Base-by-base conservation (phyloP, 306 rosid species). In the Malus asiatica region DNA sequence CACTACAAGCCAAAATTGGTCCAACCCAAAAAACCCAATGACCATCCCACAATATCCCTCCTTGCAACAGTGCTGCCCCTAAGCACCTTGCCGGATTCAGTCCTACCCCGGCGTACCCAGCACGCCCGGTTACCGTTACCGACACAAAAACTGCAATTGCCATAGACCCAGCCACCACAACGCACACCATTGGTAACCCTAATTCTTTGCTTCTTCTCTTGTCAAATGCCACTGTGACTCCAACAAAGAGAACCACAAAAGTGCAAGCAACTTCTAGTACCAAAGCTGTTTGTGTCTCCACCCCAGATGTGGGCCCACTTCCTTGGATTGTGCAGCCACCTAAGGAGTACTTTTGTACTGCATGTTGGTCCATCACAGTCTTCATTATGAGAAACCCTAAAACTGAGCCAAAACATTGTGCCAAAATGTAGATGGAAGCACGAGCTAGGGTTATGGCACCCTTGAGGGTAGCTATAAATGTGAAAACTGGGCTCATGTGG, bases 11-110 rank as follows among this genome's bases (percentile, higher is more conserved):
- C 77, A 86, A 79, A 55, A 90, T 76, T 52, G 98, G 91, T 51
- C 97, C 98, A 61, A 83, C 53, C 96, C 96, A 91, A 14, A 88
- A 89, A 76, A 91, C 88, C 98, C 98, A 93, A 81, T 88, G 98
- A 2, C 93, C 96, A 6, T 85, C 52, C 98, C 98, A 91, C 32
- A 93, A 40, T 4, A 33, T 33, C 0, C 89, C 93, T 6, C 89
- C 93, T 4, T 52, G 57, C 73, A 88, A 23, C 81, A 93, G 74
- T 1, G 93, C 97, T 1, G 93, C 85, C 29, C 98, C 98, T 16
- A 93, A 76, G 42, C 96, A 89, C 68, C 97, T 84, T 8, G 93
- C 96, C 2, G 96, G 91, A 75, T 86, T 91, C 27, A 91, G 73
- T 22, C 97, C 96, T 33, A 84, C 96, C 4, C 97, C 93, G 0